A percentile compares a stretch with the other conserved stretches of the same genome.
These are phyloP conservation scores for Metschnikowia noctiluminum DNA, from an alignment of 805 yeast genomes.

Conservation along the genomic window DNA sequence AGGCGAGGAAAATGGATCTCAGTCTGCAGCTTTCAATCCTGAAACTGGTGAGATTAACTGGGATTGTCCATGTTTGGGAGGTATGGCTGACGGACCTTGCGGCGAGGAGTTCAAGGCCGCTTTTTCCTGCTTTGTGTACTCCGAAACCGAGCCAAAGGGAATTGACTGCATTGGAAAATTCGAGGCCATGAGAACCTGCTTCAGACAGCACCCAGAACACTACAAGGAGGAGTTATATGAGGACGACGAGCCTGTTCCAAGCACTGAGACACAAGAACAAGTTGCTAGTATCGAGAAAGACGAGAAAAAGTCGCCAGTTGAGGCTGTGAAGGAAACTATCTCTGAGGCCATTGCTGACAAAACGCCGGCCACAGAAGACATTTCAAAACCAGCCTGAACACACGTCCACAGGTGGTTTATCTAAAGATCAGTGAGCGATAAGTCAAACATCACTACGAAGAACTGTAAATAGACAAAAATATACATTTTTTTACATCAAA, in stretches of 20 bases:
- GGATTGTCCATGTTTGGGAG: slow-evolving; percentile 99
- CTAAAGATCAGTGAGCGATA: too few species aligned
- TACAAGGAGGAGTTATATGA: slow-evolving; percentile 89
- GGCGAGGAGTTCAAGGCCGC: slow-evolving; percentile 95
- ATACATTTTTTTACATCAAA: too few species aligned
- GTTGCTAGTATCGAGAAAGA: not conserved
- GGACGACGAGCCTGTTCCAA: slow-evolving; percentile 42
- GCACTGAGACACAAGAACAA: not conserved
- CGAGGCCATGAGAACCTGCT: slow-evolving; percentile 89
- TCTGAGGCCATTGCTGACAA: not conserved
- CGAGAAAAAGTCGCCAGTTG: not conserved
- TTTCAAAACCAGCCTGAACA: slow-evolving; percentile 9
- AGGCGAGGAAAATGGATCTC: slow-evolving; percentile 25
- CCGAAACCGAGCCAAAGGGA: slow-evolving; percentile 94
- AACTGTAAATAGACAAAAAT: too few species aligned
- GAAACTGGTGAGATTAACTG: slow-evolving; percentile 98
- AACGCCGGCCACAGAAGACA: slow-evolving; percentile 12
- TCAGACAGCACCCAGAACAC: slow-evolving; percentile 87
- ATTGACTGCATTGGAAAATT: slow-evolving; percentile 91
- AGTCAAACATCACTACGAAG: too few species aligned
- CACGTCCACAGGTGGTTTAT: too few species aligned
- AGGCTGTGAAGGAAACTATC: not conserved
- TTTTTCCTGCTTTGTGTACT: slow-evolving; percentile 90
- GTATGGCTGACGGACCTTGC: slow-evolving; percentile 99
- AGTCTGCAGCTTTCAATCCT: slow-evolving; percentile 80